phyloP scores from a whole-genome alignment of 495 filamentous ascomycete genomes.

The Cladorrhinum samala region DNA sequence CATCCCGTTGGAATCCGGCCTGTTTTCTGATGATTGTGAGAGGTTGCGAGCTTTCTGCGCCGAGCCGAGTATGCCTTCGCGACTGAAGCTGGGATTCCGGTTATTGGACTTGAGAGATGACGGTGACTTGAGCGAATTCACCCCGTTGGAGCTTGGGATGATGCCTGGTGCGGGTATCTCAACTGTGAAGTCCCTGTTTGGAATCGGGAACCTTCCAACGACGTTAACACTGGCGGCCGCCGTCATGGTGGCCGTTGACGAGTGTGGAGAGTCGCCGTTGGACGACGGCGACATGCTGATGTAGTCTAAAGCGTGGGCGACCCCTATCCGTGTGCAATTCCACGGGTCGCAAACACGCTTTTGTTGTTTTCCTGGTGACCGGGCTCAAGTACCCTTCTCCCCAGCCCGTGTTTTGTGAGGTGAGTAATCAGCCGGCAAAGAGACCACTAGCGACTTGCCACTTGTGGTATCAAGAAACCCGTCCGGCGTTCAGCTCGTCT shows the following conservation, averaged over 20 bases:
- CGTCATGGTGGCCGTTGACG: conserved; percentile 33
- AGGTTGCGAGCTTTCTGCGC: conserved; percentile 51
- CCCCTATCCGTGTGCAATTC: not conserved
- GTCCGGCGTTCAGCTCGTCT: too few relatives aligned
- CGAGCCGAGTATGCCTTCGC: conserved; percentile 53
- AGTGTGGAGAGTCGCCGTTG: conserved; percentile 45
- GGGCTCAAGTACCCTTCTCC: not conserved
- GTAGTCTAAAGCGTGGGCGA: conserved; percentile 9
- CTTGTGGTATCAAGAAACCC: too few relatives aligned
- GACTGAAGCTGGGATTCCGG: conserved; percentile 45
- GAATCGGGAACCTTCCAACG: conserved; percentile 38
- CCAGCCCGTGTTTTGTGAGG: not conserved
- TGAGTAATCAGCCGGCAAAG: not conserved
- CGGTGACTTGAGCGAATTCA: conserved; percentile 45
- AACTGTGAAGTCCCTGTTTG: conserved; percentile 43
- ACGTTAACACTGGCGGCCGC: conserved; percentile 26
- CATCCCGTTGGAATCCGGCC: conserved; percentile 39
- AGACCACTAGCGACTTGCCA: too few relatives aligned
- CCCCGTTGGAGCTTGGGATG: conserved; percentile 34
- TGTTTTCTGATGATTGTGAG: conserved; percentile 47
- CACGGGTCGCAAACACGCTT: not conserved
- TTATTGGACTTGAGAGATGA: conserved; percentile 40
- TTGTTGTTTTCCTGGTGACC: not conserved
- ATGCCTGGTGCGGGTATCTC: conserved; percentile 42
- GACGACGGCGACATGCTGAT: conserved; percentile 44